Conservation (phyloP, 257 asterid genomes). For the Prunella vulgaris region DNA sequence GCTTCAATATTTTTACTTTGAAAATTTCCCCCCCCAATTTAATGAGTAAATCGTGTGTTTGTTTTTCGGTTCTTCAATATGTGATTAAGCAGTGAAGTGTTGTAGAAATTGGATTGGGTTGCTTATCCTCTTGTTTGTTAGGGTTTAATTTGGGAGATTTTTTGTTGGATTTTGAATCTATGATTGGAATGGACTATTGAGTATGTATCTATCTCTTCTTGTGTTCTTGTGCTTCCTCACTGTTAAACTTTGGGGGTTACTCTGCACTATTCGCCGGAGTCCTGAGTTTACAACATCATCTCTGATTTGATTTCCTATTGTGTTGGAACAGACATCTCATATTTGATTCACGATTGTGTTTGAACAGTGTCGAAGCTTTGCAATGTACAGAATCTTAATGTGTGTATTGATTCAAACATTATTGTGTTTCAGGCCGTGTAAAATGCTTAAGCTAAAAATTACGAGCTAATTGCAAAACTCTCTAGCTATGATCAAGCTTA, state of each 20-base stretch:
- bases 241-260: neutral
- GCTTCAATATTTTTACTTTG: neutral
- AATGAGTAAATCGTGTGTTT: neutral
- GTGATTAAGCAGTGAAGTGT: neutral
- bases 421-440: neutral
- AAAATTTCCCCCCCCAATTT: neutral
- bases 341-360: neutral
- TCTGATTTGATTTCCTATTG: neutral
- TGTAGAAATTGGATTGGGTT: neutral
- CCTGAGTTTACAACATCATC: neutral
- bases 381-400: neutral
- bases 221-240: slow-evolving; percentile 1
- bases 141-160: slow-evolving; percentile 8
- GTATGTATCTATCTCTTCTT: neutral
- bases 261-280: neutral
- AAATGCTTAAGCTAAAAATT: neutral
- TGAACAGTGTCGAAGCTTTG: neutral
- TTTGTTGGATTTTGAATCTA: neutral
- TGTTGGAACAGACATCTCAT: neutral
- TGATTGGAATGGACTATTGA: neutral
- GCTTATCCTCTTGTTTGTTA: neutral
- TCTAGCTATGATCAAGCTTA: neutral
- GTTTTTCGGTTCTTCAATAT: neutral
- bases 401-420: neutral
- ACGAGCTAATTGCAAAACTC: neutral